Base-by-base conservation (phyloP, 1,284 basidiomycete genomes). In the Heterobasidion irregulare region DNA sequence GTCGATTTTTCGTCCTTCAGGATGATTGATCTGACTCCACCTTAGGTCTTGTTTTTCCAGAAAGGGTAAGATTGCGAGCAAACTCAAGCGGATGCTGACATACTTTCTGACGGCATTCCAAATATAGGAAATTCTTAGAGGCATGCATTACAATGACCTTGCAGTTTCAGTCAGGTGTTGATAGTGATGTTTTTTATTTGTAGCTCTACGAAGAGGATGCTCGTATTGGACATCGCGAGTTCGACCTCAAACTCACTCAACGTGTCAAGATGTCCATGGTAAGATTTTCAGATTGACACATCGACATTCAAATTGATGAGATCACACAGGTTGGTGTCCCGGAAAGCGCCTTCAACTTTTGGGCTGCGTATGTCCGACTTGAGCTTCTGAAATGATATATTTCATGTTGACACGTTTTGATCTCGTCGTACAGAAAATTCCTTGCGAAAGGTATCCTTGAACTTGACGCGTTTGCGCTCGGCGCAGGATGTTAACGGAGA, bases 241-340 rank as follows among this genome's bases (percentile, higher is more conserved):
- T 98, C 65, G 94, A 97, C 64, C 72, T 98, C 57, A 98, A 98
- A 68, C 76, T 95, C 43, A 95, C 93, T 1, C 82, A 86, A 50
- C 76, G 92, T 55, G 95, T 98, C 56, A 99, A 98, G 72, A 99
- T 99, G 97, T 95, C 90, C 59, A 98, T 97, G 94, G 93, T 90
- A 46, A 59, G 77, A 18, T 38, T 59, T 9, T 7, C 48, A 18
- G n/a, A 35, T 47, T 16, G 1, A 18, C 13, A 16, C 8, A 10
- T 38, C 10, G 15, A 26, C 10, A 7, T 52, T 43, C 5, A 47
- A 19, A 50, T 38, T 38, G 13, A 18, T 57, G n/a, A 32, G 38
- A 8, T 10, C 50, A 33, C 43, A 7, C 56, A 92, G 92, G 93
- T 97, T 57, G 95, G 97, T 46, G 96, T 99, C 5, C 97, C 97